Conservation (phyloP, 2,329 filamentous ascomycete genomes). For the Fusarium pseudograminearum region DNA sequence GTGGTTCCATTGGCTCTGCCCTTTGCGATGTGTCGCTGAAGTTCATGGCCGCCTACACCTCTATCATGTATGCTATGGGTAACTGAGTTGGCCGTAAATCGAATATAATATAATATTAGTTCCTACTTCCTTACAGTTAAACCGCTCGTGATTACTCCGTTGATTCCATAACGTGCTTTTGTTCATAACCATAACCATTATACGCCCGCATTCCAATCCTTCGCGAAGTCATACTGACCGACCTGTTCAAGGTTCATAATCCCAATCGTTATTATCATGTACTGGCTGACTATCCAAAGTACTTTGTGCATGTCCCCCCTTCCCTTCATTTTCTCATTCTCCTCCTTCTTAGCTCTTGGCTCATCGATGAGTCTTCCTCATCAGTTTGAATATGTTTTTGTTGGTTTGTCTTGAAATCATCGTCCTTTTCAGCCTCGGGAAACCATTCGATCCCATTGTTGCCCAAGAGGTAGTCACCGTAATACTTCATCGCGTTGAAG, state of each 20-base stretch:
- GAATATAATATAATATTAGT: slow-evolving; percentile 21
- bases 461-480: slow-evolving; percentile 82
- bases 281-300: slow-evolving; percentile 17
- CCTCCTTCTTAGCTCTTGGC: slow-evolving; percentile 50
- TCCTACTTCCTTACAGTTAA: slow-evolving; percentile 18
- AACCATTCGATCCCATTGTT: slow-evolving; percentile 73
- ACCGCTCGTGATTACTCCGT: slow-evolving; percentile 23
- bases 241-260: slow-evolving; percentile 29
- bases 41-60: slow-evolving; percentile 59
- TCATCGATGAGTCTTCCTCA: slow-evolving; percentile 30
- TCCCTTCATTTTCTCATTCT: slow-evolving; percentile 45
- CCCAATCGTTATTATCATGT: slow-evolving; percentile 27
- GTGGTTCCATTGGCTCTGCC: slow-evolving; percentile 53
- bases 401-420: slow-evolving; percentile 29
- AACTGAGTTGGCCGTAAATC: slow-evolving; percentile 35
- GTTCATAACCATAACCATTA: slow-evolving; percentile 29
- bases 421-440: slow-evolving; percentile 42
- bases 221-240: slow-evolving; percentile 11
- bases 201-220: slow-evolving; percentile 32
- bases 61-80: slow-evolving; percentile 54
- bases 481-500: slow-evolving; percentile 83
- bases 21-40: slow-evolving; percentile 57
- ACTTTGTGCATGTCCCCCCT: neutral
- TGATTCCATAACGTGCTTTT: slow-evolving; percentile 30
- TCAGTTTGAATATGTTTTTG: neutral